Percentiles rank a stretch among this genome's conserved stretches.
Evolutionary conservation across 257 asterid species (phyloP).

Genomic region (Solanum raphanifolium): DNA sequence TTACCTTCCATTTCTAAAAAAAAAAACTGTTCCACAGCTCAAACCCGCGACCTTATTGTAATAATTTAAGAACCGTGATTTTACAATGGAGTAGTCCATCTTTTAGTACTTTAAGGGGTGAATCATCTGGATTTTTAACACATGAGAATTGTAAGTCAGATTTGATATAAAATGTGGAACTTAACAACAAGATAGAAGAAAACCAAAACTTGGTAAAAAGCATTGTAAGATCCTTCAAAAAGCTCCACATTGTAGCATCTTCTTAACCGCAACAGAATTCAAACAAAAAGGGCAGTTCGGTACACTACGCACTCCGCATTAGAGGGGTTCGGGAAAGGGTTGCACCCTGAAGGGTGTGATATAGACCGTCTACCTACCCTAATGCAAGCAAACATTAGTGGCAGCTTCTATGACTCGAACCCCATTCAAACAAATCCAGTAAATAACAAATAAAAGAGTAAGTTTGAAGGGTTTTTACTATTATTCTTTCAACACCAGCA

Average conservation of each 20-base stretch:
- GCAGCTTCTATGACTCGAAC: background rate
- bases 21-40: background rate
- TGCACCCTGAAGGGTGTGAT: background rate
- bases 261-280: background rate
- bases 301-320: background rate
- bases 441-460: background rate
- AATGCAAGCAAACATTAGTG: background rate
- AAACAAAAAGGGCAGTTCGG: background rate
- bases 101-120: background rate
- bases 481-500: constrained; percentile 87
- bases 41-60: background rate
- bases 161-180: background rate
- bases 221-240: background rate
- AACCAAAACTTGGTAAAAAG: background rate
- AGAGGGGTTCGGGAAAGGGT: background rate
- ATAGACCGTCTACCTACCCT: background rate
- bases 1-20: background rate
- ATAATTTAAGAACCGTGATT: background rate
- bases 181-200: background rate
- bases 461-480: constrained; percentile 30
- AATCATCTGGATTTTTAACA: background rate
- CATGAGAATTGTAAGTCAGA: background rate
- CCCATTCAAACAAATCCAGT: background rate
- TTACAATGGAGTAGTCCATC: background rate
- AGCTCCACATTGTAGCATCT: background rate